These are phyloP conservation scores for Leptographium flavum DNA, from an alignment of 2,329 filamentous ascomycete genomes.

Conservation along the genomic window DNA sequence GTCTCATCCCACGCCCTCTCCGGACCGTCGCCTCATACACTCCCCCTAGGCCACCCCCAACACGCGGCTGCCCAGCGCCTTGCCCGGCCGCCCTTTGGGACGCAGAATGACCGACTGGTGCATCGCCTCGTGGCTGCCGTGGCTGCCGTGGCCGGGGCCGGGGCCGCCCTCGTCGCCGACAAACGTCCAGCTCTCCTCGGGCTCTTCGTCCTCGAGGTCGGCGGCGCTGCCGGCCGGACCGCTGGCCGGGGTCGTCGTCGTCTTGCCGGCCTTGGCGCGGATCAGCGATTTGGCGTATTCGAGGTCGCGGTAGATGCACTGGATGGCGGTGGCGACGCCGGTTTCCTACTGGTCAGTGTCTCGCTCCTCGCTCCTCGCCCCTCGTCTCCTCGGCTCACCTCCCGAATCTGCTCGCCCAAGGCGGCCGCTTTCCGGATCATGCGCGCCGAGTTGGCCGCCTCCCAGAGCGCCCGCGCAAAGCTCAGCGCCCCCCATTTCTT, in stretches of 20 bases:
- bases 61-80: neutral
- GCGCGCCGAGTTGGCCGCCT: constrained; percentile 74
- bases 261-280: constrained; percentile 45
- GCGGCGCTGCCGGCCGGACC: too few species aligned
- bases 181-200: constrained; percentile 85
- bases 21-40: neutral
- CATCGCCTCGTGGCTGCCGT: neutral
- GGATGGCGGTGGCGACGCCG: constrained; percentile 79
- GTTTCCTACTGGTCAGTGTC: constrained; percentile 60
- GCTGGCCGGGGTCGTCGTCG: constrained; percentile 19
- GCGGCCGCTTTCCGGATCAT: constrained; percentile 80
- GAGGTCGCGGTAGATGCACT: constrained; percentile 85
- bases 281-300: constrained; percentile 83
- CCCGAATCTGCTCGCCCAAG: constrained; percentile 76
- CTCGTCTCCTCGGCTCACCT: constrained; percentile 31
- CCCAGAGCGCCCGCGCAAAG: constrained; percentile 79
- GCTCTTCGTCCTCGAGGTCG: constrained; percentile 45
- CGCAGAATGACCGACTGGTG: constrained; percentile 1
- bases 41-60: neutral
- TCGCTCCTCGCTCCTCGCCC: neutral
- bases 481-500: constrained; percentile 79
- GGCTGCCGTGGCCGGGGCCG: too few species aligned
- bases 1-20: neutral
- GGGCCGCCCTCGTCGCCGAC: constrained; percentile 39
- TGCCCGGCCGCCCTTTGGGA: neutral